Base-by-base conservation (phyloP, 441 rosid species). In the Jatropha multifida region DNA sequence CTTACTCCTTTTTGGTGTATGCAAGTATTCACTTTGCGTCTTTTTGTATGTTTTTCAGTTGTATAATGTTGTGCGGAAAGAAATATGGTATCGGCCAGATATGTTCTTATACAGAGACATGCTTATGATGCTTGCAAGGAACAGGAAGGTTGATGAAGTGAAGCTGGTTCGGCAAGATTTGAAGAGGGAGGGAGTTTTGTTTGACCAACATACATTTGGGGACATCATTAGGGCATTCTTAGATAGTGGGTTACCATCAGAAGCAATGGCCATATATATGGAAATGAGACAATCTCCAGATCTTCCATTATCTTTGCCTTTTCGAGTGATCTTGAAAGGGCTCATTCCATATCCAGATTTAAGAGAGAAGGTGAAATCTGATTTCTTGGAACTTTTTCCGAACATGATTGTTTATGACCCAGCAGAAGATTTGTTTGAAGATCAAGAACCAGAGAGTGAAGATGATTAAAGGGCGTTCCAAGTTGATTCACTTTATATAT, bases 251-350 rank as follows among this genome's bases (percentile, higher is more conserved):
- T 80, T 90, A 80, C 92, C 88, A 7, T 80, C 82, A 0, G 90
- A 89, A 81, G 99, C 97, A 27, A 90, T 92, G 97, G 74, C 81
- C 48, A 88, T 93, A 76, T 95, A 95, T 0, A 81, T 80, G 13
- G 96, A 95, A 86, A 95, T 92, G 98, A 88, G 97, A 80, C 86
- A 72, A 55, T 95, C 99, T 71, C 93, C 99, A 13, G 96, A 90
- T 51, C 88, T 84, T 17, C 99, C 98, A 8, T 51, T 92, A 78
- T 90, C 98, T 40, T 67, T 93, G 81, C 96, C 98, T 62, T 93
- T 92, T 77, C 93, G 96, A 7, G 97, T 92, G 80, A 95, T 95
- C 54, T 60, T 93, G 69, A 95, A 93, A 80, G 99, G 99, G 20
- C 89, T 95, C 6, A 72, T 90, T 77, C 88, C 89, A 23, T 92